A percentile compares a stretch with the other conserved stretches of the same genome.
Conservation (phyloP, 1,284 basidiomycete species). For the Trichosporon asahii region DNA sequence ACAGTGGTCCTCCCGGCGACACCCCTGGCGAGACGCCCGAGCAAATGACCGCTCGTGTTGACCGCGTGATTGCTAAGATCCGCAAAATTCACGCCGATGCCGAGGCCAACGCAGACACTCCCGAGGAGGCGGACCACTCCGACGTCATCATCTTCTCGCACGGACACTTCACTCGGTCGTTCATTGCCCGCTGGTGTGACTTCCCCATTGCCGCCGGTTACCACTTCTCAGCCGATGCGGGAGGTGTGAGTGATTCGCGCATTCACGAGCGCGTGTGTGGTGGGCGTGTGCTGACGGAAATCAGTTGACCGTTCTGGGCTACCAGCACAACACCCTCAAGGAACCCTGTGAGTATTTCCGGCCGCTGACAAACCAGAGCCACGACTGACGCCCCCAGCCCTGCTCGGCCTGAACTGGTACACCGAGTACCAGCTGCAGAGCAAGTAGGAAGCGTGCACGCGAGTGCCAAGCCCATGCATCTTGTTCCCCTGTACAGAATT, state of each 20-base stretch:
- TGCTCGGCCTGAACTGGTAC: conserved; percentile 53
- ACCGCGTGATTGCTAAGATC: conserved; percentile 69
- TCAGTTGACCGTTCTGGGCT: conserved; percentile 51
- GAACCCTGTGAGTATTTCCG: conserved; percentile 46
- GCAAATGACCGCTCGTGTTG: conserved; percentile 74
- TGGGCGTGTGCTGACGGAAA: background rate
- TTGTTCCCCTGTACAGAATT: background rate
- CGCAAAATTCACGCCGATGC: conserved; percentile 68
- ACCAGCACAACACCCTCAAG: conserved; percentile 51
- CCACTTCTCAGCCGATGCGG: conserved; percentile 51
- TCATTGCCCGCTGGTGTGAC: conserved; percentile 59
- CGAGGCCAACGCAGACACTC: conserved; percentile 16
- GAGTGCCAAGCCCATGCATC: background rate
- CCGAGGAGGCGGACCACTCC: conserved; percentile 38
- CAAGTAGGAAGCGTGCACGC: background rate
- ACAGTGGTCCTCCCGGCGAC: conserved; percentile 64
- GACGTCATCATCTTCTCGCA: conserved; percentile 58
- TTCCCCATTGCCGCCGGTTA: conserved; percentile 51
- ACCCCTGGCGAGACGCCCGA: conserved; percentile 72
- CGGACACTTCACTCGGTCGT: conserved; percentile 73
- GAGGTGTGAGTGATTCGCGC: conserved; percentile 37
- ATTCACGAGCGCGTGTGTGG: background rate
- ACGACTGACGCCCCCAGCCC: conserved; percentile 32
- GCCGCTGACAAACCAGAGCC: background rate
- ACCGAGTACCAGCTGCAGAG: conserved; percentile 42